phyloP scores from a whole-genome alignment of 495 filamentous ascomycete species.

The Geopyxis carbonaria region DNA sequence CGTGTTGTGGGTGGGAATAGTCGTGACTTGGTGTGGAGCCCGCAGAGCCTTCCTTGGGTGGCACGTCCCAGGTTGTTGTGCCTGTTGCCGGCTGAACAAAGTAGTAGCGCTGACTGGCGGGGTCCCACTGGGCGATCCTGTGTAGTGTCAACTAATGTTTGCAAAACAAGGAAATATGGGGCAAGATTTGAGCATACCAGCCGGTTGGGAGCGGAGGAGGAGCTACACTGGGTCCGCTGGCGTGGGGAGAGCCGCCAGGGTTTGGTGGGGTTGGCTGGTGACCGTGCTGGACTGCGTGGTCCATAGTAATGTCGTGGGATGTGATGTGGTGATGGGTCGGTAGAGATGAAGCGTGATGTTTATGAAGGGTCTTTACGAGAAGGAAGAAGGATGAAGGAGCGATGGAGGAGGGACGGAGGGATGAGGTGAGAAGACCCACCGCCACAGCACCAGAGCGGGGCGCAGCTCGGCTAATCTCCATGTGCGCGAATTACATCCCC shows the following conservation, averaged over 20 bases:
- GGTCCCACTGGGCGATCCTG: conserved; percentile 71
- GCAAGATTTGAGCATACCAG: conserved; percentile 37
- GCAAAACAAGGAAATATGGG: conserved; percentile 2
- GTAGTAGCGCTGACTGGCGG: conserved; percentile 54
- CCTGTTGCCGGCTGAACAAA: conserved; percentile 63
- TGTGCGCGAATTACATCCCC: no score
- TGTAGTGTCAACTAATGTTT: conserved; percentile 2
- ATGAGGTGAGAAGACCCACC: no score
- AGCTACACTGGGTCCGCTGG: conserved; percentile 51
- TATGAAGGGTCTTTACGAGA: no score
- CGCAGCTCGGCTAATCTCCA: no score
- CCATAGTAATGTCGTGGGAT: no score
- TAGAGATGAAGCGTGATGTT: no score
- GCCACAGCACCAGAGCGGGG: no score
- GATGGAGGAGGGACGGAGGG: no score
- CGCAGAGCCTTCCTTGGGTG: conserved; percentile 34
- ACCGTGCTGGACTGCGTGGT: no score
- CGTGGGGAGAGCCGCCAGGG: conserved; percentile 36
- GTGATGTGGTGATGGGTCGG: no score
- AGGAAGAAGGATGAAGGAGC: no score
- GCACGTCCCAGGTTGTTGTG: conserved; percentile 61
- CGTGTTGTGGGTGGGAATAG: neutral
- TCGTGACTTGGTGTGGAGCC: conserved; percentile 15
- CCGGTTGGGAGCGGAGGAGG: conserved; percentile 54
- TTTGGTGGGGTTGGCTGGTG: conserved; percentile 20